Evolutionary conservation across 176 grass and related monocot species (phyloP), one percentile per base, ranked within the genome.

Genomic region (Juncus inflexus): DNA sequence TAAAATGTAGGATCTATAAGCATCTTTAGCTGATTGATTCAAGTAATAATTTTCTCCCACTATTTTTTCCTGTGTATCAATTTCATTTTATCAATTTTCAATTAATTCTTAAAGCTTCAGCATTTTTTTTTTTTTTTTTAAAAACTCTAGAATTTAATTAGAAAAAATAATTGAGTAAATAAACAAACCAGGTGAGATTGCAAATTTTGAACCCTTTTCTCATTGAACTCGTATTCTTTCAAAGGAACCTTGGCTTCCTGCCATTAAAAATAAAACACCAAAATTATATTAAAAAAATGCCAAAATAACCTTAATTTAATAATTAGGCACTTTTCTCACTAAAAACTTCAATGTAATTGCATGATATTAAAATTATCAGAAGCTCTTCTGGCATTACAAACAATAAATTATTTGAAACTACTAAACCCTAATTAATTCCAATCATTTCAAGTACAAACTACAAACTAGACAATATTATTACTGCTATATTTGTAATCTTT

Each of bases 21-120:
- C 64, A 67, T n/a, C 19, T 13, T 67, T 67, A 3, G 45, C 64
- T 36, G 64, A 67, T 67, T 67, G 45, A 50, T 4, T 50, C 15
- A 67, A 37, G 52, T 67, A 67, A 6, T 67, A 67, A 49, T 67
- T 67, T 9, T 67, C 64, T 1, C 64, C 64, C 35, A 67, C 64
- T 50, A 67, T 67, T 67, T 67, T 67, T 35, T 67, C 64, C 64
- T 67, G 10, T 6, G 52, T 11, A 66, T 8, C 7, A 66, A 3
- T 9, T 67, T 28, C 19, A 28, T 28, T 28, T 28, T 28, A 28
- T 28, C 19, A 1, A 28, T 28, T 28, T 28, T 28, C 10, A 64
- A 41, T 63, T n/a, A n/a, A 16, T 13, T 15, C 4, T 12, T 9
- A 55, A 55, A 3, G 51, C 12, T 62, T 14, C 43, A 13, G n/a